A percentile compares a stretch with the other conserved stretches of the same genome.
Evolutionary conservation across 1,139 yeast genomes (phyloP).

Genomic region (Pichia sp.): DNA sequence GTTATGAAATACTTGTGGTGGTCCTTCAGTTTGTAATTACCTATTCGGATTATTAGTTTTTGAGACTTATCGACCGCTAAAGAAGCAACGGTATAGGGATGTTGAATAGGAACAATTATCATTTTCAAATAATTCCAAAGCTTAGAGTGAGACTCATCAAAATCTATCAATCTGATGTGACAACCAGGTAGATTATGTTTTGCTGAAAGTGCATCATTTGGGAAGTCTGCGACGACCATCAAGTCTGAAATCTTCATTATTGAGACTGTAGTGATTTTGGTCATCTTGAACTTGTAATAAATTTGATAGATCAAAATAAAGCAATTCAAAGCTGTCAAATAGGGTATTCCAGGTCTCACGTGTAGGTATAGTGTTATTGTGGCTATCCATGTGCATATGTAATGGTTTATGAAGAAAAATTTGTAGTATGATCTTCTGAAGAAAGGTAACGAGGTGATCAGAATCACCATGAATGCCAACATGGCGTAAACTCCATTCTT

Average conservation of each 20-base stretch:
- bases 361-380: conserved; percentile 50
- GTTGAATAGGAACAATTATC: conserved; percentile 46
- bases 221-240: conserved; percentile 44
- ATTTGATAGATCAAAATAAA: conserved; percentile 37
- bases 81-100: conserved; percentile 54
- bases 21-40: conserved; percentile 53
- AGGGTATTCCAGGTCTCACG: conserved; percentile 47
- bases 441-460: conserved; percentile 54
- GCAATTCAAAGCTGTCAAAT: conserved; percentile 39
- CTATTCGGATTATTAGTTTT: conserved; percentile 56
- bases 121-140: conserved; percentile 32
- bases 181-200: conserved; percentile 48
- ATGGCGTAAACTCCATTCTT: conserved; percentile 66
- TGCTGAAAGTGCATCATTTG: conserved; percentile 38
- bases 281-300: conserved; percentile 24
- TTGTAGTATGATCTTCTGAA: conserved; percentile 37
- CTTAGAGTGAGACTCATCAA: conserved; percentile 34
- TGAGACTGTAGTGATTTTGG: conserved; percentile 34
- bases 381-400: conserved; percentile 49
- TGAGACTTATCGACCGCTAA: conserved; percentile 48
- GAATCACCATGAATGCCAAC: conserved; percentile 50
- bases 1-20: conserved; percentile 55
- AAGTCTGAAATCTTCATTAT: conserved; percentile 45
- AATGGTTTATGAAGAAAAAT: conserved; percentile 46
- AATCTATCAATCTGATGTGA: conserved; percentile 46